phyloP scores from a whole-genome alignment of 805 yeast species.

The Sungouiella blattae region DNA sequence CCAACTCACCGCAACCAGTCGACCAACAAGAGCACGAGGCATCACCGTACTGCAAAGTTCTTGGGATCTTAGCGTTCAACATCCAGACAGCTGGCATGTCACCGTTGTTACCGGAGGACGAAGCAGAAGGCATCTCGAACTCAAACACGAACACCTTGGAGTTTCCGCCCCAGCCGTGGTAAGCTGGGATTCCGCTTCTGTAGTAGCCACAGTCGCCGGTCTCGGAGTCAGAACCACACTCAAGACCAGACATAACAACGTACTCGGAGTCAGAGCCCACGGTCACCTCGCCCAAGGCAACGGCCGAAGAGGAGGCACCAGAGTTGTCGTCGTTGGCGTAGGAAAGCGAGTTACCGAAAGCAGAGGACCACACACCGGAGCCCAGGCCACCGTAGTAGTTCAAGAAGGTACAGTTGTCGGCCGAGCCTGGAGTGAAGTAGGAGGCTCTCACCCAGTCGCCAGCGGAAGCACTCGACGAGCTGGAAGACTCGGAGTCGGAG shows the following conservation, averaged over 20 bases:
- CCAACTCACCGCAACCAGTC: slow-evolving; percentile 97
- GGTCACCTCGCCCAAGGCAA: slow-evolving; percentile 64
- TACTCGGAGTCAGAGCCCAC: slow-evolving; percentile 73
- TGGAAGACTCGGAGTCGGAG: slow-evolving; percentile 37
- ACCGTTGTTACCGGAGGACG: slow-evolving; percentile 47
- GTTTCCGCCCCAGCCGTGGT: slow-evolving; percentile 88
- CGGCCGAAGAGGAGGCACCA: slow-evolving; percentile 65
- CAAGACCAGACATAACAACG: slow-evolving; percentile 72
- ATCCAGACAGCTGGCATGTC: slow-evolving; percentile 99
- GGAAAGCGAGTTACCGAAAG: slow-evolving; percentile 91
- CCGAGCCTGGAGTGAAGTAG: slow-evolving; percentile 62
- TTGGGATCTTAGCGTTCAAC: slow-evolving; percentile 92
- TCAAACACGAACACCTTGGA: slow-evolving; percentile 87
- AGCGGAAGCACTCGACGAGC: slow-evolving; percentile 14
- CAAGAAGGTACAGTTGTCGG: slow-evolving; percentile 74
- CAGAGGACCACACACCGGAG: slow-evolving; percentile 82
- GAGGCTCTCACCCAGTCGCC: slow-evolving; percentile 67
- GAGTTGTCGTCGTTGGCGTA: slow-evolving; percentile 77
- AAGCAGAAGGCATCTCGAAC: slow-evolving; percentile 82
- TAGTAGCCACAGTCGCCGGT: slow-evolving; percentile 74
- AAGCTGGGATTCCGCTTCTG: slow-evolving; percentile 84
- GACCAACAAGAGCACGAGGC: slow-evolving; percentile 91
- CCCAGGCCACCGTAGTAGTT: slow-evolving; percentile 87
- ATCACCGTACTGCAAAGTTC: slow-evolving; percentile 91
- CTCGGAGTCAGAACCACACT: slow-evolving; percentile 41